Evolutionary conservation across 495 filamentous ascomycete genomes (phyloP).

Genomic region (Aspergillus ostianus): DNA sequence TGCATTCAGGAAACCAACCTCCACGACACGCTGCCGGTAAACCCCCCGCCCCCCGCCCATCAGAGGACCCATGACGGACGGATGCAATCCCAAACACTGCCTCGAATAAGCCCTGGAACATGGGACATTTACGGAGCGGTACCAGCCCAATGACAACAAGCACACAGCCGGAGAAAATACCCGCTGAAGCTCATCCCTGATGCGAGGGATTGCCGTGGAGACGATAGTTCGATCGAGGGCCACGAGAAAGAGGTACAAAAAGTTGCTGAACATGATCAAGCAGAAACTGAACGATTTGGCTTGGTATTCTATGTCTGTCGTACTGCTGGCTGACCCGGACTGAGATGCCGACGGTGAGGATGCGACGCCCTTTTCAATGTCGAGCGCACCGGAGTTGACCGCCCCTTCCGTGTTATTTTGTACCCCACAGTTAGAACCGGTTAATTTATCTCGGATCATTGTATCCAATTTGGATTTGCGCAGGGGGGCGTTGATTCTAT

Average conservation of each 20-base stretch:
- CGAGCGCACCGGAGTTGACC: neutral
- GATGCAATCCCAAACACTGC: slow-evolving; percentile 55
- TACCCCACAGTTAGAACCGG: neutral
- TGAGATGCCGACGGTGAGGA: neutral
- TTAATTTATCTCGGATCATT: neutral
- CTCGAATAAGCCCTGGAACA: slow-evolving; percentile 44
- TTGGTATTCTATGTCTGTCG: slow-evolving; percentile 35
- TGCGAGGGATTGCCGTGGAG: slow-evolving; percentile 21
- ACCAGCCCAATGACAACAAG: slow-evolving; percentile 57
- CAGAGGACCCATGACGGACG: slow-evolving; percentile 44
- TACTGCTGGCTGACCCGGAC: neutral
- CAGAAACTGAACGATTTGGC: neutral
- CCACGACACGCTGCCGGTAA: slow-evolving; percentile 26
- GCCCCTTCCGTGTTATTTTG: neutral
- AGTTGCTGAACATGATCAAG: slow-evolving; percentile 6
- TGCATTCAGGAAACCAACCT: slow-evolving; percentile 13
- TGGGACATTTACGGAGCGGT: slow-evolving; percentile 51
- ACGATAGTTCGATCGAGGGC: slow-evolving; percentile 42
- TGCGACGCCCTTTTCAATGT: neutral
- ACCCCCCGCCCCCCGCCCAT: slow-evolving; percentile 31
- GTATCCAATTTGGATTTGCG: neutral
- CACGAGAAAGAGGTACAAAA: slow-evolving; percentile 57
- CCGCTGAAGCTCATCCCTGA: slow-evolving; percentile 54
- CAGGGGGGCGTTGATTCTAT: neutral
- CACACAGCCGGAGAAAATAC: slow-evolving; percentile 51